Percentiles rank a stretch among this genome's conserved stretches.
phyloP scores from a whole-genome alignment of 2,329 filamentous ascomycete species.

The Aspergillus persii region DNA sequence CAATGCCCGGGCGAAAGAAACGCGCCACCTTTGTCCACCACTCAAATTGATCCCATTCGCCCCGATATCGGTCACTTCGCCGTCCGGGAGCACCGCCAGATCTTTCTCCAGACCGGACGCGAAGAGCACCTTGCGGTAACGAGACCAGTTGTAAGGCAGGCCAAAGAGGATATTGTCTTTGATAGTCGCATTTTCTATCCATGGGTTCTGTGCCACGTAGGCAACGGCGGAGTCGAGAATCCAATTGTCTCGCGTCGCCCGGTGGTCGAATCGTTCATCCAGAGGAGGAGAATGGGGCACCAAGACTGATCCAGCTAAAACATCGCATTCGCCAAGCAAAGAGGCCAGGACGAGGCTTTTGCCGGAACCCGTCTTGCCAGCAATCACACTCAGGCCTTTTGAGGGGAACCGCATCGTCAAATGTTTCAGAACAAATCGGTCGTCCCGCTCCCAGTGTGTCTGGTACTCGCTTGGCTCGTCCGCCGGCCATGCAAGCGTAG shows the following conservation, averaged over 20 bases:
- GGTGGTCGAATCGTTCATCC: conserved; percentile 60
- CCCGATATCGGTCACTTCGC: conserved; percentile 77
- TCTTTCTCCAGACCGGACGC: conserved; percentile 75
- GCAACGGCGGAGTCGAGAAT: conserved; percentile 68
- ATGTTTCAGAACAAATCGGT: conserved; percentile 60
- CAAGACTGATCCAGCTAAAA: conserved; percentile 61
- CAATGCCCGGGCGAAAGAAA: conserved; percentile 74
- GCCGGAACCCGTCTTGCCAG: conserved; percentile 72
- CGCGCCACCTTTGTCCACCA: conserved; percentile 79
- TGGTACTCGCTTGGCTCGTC: conserved; percentile 50
- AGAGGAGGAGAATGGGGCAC: conserved; percentile 49
- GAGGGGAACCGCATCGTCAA: conserved; percentile 66
- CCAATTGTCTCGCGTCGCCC: conserved; percentile 64
- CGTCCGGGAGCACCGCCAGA: conserved; percentile 71
- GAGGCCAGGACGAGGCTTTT: conserved; percentile 72
- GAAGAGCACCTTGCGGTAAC: conserved; percentile 68
- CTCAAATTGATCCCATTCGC: conserved; percentile 82
- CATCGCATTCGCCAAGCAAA: conserved; percentile 71
- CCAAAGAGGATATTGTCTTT: conserved; percentile 78
- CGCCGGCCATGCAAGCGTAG: conserved; percentile 71
- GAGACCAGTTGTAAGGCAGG: conserved; percentile 64
- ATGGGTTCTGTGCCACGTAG: conserved; percentile 76
- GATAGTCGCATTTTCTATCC: conserved; percentile 80
- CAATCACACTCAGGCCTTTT: conserved; percentile 72
- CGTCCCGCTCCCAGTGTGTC: conserved; percentile 36